phyloP scores from a whole-genome alignment of 2,329 filamentous ascomycete species.

The Aurifilum marmelostoma region DNA sequence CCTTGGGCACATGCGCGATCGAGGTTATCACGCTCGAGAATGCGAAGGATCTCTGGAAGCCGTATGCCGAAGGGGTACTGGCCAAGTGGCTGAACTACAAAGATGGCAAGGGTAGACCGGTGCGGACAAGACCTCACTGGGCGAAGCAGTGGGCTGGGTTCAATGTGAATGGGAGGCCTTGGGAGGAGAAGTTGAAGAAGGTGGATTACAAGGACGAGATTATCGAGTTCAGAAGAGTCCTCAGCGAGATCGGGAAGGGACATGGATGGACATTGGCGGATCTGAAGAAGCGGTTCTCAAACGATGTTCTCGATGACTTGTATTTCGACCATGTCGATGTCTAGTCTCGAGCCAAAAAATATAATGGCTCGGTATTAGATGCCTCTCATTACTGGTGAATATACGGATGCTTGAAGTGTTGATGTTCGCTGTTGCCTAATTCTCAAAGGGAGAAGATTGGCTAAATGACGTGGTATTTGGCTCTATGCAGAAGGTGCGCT shows the following conservation, averaged over 20 bases:
- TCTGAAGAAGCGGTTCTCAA: constrained; percentile 45
- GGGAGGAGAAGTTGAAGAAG: constrained; percentile 40
- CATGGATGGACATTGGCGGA: constrained; percentile 46
- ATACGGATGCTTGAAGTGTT: too few species aligned
- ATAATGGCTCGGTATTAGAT: not conserved
- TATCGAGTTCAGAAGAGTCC: constrained; percentile 39
- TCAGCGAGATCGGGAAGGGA: constrained; percentile 41
- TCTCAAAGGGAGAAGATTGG: too few species aligned
- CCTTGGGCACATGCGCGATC: constrained; percentile 46
- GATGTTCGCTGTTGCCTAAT: too few species aligned
- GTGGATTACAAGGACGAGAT: constrained; percentile 45
- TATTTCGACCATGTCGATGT: constrained; percentile 14
- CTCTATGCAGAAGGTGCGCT: too few species aligned
- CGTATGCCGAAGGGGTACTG: constrained; percentile 45
- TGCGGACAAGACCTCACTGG: constrained; percentile 49
- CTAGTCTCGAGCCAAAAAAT: too few species aligned
- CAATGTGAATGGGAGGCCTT: constrained; percentile 37
- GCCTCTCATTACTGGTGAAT: not conserved
- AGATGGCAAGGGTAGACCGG: constrained; percentile 36
- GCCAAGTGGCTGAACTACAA: constrained; percentile 47
- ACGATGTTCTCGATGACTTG: constrained; percentile 43
- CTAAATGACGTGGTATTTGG: too few species aligned
- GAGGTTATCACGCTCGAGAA: constrained; percentile 48
- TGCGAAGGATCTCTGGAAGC: constrained; percentile 44
- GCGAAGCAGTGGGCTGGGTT: constrained; percentile 50